Evolutionary conservation across 257 asterid genomes (phyloP).

Genomic region (Solanum rostratum): DNA sequence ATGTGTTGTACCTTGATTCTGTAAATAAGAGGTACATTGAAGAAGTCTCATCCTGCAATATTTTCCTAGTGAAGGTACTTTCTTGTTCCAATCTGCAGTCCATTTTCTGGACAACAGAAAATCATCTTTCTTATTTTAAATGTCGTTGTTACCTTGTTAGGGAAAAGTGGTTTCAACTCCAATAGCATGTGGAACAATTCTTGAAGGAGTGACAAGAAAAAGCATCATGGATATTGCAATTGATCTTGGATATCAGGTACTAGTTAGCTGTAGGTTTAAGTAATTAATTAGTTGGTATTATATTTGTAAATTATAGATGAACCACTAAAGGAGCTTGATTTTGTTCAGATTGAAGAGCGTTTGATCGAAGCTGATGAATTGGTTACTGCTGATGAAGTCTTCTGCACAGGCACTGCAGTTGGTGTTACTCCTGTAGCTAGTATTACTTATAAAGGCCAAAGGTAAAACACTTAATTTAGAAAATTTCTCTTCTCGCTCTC

Average conservation of each 20-base stretch:
- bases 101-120: background rate
- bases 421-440: constrained; percentile 72
- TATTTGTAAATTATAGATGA: background rate
- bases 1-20: constrained; percentile 63
- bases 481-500: background rate
- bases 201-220: constrained; percentile 65
- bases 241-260: constrained; percentile 48
- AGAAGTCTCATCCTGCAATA: constrained; percentile 64
- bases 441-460: constrained; percentile 22
- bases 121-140: background rate
- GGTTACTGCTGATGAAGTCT: background rate
- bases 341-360: constrained; percentile 32
- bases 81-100: background rate
- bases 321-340: background rate
- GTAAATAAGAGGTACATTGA: constrained; percentile 43
- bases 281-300: background rate
- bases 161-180: constrained; percentile 57
- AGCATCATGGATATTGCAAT: constrained; percentile 64
- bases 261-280: background rate
- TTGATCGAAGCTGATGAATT: background rate
- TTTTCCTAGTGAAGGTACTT: constrained; percentile 55
- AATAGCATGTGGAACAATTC: constrained; percentile 43
- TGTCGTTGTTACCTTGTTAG: constrained; percentile 8
- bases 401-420: background rate
- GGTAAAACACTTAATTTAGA: background rate